phyloP scores from a whole-genome alignment of 805 yeast genomes.

The Kodamaea neixiangensis region DNA sequence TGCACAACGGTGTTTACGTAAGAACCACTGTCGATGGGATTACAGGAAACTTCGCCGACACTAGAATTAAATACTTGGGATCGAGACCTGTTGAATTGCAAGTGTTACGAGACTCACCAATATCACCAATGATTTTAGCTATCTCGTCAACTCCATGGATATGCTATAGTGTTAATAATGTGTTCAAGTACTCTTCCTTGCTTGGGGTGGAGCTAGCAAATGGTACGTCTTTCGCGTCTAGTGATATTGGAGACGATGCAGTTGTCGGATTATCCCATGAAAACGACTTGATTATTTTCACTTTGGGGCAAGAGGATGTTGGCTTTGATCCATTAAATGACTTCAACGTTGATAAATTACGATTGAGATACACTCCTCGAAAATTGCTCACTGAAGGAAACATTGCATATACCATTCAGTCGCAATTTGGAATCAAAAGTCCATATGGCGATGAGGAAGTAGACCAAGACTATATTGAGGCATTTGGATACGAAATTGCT shows the following conservation, averaged over 20 bases:
- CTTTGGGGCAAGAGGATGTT: constrained; percentile 46
- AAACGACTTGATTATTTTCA: constrained; percentile 52
- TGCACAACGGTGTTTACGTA: constrained; percentile 80
- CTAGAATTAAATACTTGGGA: constrained; percentile 74
- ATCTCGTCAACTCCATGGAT: constrained; percentile 59
- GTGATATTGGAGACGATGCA: constrained; percentile 61
- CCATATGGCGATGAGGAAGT: constrained; percentile 22
- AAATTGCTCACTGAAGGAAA: constrained; percentile 32
- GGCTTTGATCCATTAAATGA: constrained; percentile 29
- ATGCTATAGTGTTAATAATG: constrained; percentile 30
- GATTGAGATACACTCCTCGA: constrained; percentile 54
- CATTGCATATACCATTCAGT: constrained; percentile 43
- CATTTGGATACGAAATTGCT: constrained; percentile 43
- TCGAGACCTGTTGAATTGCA: constrained; percentile 52
- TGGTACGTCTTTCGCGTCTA: constrained; percentile 60
- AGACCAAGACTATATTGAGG: constrained; percentile 33
- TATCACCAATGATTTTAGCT: constrained; percentile 37
- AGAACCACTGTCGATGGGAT: constrained; percentile 56
- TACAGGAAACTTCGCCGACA: constrained; percentile 61
- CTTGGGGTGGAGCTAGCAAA: constrained; percentile 41
- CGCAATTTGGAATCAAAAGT: constrained; percentile 41
- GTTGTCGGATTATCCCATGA: constrained; percentile 60
- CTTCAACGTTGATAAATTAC: constrained; percentile 32
- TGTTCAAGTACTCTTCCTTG: constrained; percentile 50
- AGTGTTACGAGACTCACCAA: constrained; percentile 20